Evolutionary conservation across 2,329 filamentous ascomycete species (phyloP).

Genomic region (Proliferodiscus dingleyae): DNA sequence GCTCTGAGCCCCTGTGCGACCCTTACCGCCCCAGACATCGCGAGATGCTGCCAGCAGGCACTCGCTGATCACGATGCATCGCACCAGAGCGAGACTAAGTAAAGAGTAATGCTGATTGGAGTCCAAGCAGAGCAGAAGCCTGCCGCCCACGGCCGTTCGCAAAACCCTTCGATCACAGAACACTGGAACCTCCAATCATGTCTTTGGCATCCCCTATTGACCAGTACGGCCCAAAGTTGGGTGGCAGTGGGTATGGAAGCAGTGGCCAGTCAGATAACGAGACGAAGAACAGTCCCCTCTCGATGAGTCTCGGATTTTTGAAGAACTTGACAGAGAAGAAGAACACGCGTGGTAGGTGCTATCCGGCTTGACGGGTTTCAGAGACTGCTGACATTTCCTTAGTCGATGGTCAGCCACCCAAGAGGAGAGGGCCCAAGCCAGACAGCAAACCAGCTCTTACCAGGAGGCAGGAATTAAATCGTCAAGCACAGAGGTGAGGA

Average conservation of each 20-base stretch:
- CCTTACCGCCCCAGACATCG: neutral
- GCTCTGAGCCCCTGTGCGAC: neutral
- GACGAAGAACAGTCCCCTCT: constrained; percentile 26
- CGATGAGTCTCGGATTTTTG: constrained; percentile 55
- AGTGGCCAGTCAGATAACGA: constrained; percentile 29
- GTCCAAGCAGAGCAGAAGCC: constrained; percentile 11
- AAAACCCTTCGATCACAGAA: constrained; percentile 2
- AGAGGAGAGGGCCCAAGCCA: constrained; percentile 89
- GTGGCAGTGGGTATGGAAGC: constrained; percentile 28
- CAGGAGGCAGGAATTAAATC: constrained; percentile 85
- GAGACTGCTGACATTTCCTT: constrained; percentile 5
- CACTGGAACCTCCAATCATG: constrained; percentile 20
- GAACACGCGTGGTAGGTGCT: constrained; percentile 61
- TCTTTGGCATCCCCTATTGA: constrained; percentile 25
- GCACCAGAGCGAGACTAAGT: constrained; percentile 3
- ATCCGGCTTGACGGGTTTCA: neutral
- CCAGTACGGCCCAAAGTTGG: constrained; percentile 25
- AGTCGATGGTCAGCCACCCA: constrained; percentile 76
- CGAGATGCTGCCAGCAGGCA: neutral
- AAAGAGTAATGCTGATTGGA: constrained; percentile 14
- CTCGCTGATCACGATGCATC: constrained; percentile 2
- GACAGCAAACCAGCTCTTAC: constrained; percentile 94
- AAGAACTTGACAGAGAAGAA: constrained; percentile 69
- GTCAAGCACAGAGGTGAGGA: constrained; percentile 84
- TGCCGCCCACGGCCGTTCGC: constrained; percentile 2